phyloP scores from a whole-genome alignment of 352 stramenopile genomes.

The Globisporangium spinosum region DNA sequence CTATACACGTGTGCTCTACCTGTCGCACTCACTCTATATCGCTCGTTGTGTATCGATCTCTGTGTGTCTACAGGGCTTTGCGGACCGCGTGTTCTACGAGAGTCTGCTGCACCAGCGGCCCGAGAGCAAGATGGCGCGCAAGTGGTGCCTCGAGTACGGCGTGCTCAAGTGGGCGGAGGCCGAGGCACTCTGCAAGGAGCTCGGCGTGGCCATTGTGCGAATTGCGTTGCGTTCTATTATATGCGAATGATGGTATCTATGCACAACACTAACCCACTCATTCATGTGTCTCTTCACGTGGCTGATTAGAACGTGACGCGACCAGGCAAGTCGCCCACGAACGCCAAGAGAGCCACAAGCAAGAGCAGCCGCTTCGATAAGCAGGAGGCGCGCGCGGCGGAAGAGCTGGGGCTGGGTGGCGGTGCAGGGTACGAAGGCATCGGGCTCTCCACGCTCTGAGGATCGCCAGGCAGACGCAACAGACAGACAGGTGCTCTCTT shows the following conservation, averaged over 20 bases:
- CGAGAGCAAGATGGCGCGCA: conserved; percentile 82
- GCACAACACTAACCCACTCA: neutral
- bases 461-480: neutral
- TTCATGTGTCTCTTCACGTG: neutral
- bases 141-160: conserved; percentile 90
- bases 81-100: conserved; percentile 90
- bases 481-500: neutral
- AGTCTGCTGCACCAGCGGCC: conserved; percentile 83
- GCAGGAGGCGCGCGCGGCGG: conserved; percentile 46
- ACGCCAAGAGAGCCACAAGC: conserved; percentile 28
- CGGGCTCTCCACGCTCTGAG: conserved; percentile 57
- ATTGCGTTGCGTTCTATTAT: neutral
- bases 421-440: conserved; percentile 54
- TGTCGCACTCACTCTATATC: neutral
- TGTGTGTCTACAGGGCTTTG: conserved; percentile 53
- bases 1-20: neutral
- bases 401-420: conserved; percentile 50
- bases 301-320: conserved; percentile 47
- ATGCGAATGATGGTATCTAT: conserved; percentile 13
- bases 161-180: conserved; percentile 86
- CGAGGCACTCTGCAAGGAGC: conserved; percentile 71
- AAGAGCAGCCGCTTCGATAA: conserved; percentile 24
- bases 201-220: conserved; percentile 60
- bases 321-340: conserved; percentile 38
- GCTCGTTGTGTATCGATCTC: neutral